Conservation (phyloP, 2,329 filamentous ascomycete genomes). For the Hymenoscyphus linearis region DNA sequence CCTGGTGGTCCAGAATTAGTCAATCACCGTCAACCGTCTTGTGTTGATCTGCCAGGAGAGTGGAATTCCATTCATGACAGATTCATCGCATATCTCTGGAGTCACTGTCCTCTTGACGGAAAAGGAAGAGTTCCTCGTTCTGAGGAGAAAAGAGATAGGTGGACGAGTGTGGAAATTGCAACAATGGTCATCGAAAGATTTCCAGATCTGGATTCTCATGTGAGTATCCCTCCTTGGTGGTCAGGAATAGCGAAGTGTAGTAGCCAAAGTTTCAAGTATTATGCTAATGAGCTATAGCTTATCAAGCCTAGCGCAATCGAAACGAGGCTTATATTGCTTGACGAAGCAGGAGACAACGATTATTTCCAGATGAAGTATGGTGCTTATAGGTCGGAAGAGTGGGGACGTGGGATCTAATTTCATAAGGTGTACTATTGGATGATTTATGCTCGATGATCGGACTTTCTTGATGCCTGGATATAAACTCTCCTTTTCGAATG, state of each 20-base stretch:
- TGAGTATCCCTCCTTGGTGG: slow-evolving; percentile 12
- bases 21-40: slow-evolving; percentile 15
- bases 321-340: slow-evolving; percentile 21
- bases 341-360: slow-evolving; percentile 22
- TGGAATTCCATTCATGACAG: slow-evolving; percentile 24
- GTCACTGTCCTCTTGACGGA: slow-evolving; percentile 23
- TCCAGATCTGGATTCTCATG: slow-evolving; percentile 12
- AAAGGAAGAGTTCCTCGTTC: slow-evolving; percentile 15
- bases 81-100: slow-evolving; percentile 28
- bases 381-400: slow-evolving; percentile 21
- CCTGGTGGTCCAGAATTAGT: background rate
- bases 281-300: slow-evolving; percentile 4
- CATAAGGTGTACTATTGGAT: background rate
- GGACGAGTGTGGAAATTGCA: slow-evolving; percentile 21
- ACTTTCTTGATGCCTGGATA: background rate
- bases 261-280: background rate
- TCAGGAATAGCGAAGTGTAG: background rate
- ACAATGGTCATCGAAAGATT: slow-evolving; percentile 21
- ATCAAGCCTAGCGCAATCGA: slow-evolving; percentile 22
- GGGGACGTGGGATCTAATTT: slow-evolving; percentile 11
- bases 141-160: slow-evolving; percentile 22
- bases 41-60: slow-evolving; percentile 16
- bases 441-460: background rate
- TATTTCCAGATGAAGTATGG: slow-evolving; percentile 26
- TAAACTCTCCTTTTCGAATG: background rate